Evolutionary conservation across 352 stramenopile species (phyloP), one percentile per base, ranked within the genome.

Genomic region (Thraustochytrium striatum): DNA sequence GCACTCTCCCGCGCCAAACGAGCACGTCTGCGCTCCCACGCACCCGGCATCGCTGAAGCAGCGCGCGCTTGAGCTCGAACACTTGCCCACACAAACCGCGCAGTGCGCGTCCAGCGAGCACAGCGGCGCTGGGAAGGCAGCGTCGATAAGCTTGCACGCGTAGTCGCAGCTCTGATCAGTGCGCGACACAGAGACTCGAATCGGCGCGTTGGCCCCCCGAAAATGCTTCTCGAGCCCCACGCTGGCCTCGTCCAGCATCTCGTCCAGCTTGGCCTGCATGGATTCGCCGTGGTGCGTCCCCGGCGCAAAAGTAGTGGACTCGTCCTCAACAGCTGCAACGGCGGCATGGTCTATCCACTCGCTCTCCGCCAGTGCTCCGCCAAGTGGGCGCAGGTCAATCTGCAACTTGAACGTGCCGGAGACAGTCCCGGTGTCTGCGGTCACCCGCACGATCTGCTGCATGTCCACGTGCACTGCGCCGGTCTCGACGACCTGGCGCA

Each of bases 211-310:
- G n/a, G n/a, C n/a, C n/a, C n/a, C n/a, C n/a, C n/a, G n/a, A n/a
- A n/a, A n/a, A n/a, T n/a, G n/a, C n/a, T n/a, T n/a, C n/a, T n/a
- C n/a, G n/a, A n/a, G n/a, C n/a, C n/a, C n/a, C n/a, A n/a, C n/a
- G n/a, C n/a, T n/a, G n/a, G n/a, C n/a, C n/a, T n/a, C n/a, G n/a
- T n/a, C n/a, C n/a, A 79, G 57, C 50, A 79, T 55, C 16, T 21
- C 55, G 44, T 79, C 50, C n/a, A 79, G n/a, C 25, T 79, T 79
- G 33, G 69, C 35, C 30, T 79, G 28, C 16, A 79, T 50, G 7
- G 69, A 79, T 52, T 79, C 69, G 2, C 69, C 69, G n/a, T 33
- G 69, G n/a, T 55, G 50, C 2, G 52, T 72, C 1, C 69, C 69
- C n/a, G 21, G 7, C 0, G 50, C 55, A 28, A 72, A 36, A 2